Evolutionary conservation across 2,329 filamentous ascomycete genomes (phyloP), one percentile per base, ranked within the genome.

Genomic region (Chrysoporthe austroafricana): DNA sequence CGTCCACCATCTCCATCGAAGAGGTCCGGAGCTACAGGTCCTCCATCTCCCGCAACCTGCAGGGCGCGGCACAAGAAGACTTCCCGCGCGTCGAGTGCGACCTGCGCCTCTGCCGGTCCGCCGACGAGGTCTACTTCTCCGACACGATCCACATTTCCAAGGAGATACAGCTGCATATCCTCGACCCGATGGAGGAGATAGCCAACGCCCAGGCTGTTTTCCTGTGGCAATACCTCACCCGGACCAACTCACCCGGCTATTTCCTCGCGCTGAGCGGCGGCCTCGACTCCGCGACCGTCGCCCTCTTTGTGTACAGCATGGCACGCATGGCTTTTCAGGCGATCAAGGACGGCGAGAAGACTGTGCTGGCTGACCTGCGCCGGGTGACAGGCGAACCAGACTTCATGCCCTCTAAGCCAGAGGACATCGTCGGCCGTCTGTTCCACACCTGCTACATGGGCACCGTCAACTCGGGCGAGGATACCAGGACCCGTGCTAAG

Each of bases 401-500:
- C 14, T 69, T 69, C 34, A 39, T 64, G 2, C 71, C 71, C 7
- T 39, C 62, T 26, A 70, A 11, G 39, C 70, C 71, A 1, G 66
- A 72, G 39, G 70, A 69, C 6, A 72, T 72, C 16, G 68, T 72
- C 18, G 62, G 64, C 14, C 70, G 67, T 39, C 64, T 72, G 4
- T 46, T 72, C 3, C 71, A 72, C 64, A 88, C 84, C 2, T 83
- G 81, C 68, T 90, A 85, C 75, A 88, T 90, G 86, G 88, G 87
- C 32, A 90, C 84, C 0, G 78, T 83, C 68, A 87, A 90, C 73
- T 87, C 83, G 0, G 85, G 83, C 11, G 78, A 81, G 36, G 87
- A 89, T 69, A 90, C 88, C 0, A 77, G 88, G 11, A 80, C 79
- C 13, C 80, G 91, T 50, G 89, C 91, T 3, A 85, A 85, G 72